phyloP scores from a whole-genome alignment of 2,329 filamentous ascomycete genomes.

The Periconia digitata region DNA sequence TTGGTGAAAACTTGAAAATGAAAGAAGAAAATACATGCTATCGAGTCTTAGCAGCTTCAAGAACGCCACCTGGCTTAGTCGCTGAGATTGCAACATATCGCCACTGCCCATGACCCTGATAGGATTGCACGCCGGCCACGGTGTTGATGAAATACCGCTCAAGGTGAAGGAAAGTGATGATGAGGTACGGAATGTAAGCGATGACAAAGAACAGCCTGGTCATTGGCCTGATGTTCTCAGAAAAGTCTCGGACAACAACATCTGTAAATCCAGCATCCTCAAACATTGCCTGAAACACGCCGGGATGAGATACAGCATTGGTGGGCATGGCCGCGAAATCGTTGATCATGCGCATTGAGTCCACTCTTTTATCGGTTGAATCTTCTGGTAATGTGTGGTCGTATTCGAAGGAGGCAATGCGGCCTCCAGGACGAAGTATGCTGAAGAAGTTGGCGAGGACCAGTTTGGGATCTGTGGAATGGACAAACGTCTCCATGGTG shows the following conservation, averaged over 20 bases:
- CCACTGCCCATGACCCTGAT: too few relatives aligned
- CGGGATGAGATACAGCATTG: slow-evolving; percentile 11
- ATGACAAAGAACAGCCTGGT: slow-evolving; percentile 51
- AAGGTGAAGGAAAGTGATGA: slow-evolving; percentile 48
- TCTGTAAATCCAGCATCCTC: slow-evolving; percentile 39
- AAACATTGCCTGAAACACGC: slow-evolving; percentile 44
- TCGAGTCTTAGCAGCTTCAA: too few relatives aligned
- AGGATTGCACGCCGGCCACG: slow-evolving; percentile 42
- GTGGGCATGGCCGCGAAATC: too few relatives aligned
- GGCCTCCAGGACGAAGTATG: slow-evolving; percentile 52
- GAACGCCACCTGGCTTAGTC: too few relatives aligned
- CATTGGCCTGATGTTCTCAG: slow-evolving; percentile 53
- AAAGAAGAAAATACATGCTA: too few relatives aligned
- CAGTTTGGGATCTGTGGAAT: slow-evolving; percentile 51
- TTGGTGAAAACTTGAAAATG: too few relatives aligned
- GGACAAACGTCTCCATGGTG: slow-evolving; percentile 60
- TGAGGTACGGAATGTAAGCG: slow-evolving; percentile 50
- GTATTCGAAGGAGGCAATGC: slow-evolving; percentile 51
- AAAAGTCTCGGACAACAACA: slow-evolving; percentile 48
- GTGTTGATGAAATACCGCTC: slow-evolving; percentile 54
- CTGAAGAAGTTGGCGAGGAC: slow-evolving; percentile 53
- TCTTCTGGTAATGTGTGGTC: slow-evolving; percentile 37
- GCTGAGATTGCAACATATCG: too few relatives aligned
- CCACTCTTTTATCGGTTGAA: slow-evolving; percentile 15
- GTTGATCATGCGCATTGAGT: too few relatives aligned